Percentiles rank a stretch among this genome's conserved stretches.
Evolutionary conservation across 164 flowering plant genomes (phyloP).

Genomic region (Annona cherimola): DNA sequence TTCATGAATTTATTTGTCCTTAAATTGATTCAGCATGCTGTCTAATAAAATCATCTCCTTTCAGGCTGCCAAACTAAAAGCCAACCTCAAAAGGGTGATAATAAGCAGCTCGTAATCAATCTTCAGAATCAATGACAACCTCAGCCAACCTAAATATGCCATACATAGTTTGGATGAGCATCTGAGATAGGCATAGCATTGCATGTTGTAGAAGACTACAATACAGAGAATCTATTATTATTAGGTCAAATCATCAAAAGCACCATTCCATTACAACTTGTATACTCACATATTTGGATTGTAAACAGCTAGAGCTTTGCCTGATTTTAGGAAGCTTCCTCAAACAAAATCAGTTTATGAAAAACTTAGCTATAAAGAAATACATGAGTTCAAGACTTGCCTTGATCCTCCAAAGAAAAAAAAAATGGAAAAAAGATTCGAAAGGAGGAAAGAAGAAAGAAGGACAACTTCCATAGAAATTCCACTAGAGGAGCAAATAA

Average conservation of each 20-base stretch:
- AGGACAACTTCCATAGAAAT: neutral
- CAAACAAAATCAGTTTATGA: neutral
- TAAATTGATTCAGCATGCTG: neutral
- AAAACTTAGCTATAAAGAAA: too few species aligned
- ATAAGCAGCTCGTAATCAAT: neutral
- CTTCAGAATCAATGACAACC: neutral
- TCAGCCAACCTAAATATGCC: neutral
- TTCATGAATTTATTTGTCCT: neutral
- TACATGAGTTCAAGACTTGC: too few species aligned
- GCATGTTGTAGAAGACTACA: neutral
- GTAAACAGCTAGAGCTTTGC: neutral
- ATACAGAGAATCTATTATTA: too few species aligned
- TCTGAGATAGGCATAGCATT: neutral
- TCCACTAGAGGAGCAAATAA: neutral
- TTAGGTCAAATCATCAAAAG: neutral
- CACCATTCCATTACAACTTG: neutral
- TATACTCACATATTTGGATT: neutral
- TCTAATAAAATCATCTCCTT: neutral
- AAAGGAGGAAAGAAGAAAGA: neutral
- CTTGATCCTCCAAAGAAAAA: neutral
- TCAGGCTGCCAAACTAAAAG: neutral
- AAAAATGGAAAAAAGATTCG: too few species aligned
- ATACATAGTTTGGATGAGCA: neutral
- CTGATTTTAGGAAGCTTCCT: neutral
- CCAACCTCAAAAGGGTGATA: neutral